Evolutionary conservation across 257 asterid species (phyloP).

Genomic region (Eucommia ulmoides): DNA sequence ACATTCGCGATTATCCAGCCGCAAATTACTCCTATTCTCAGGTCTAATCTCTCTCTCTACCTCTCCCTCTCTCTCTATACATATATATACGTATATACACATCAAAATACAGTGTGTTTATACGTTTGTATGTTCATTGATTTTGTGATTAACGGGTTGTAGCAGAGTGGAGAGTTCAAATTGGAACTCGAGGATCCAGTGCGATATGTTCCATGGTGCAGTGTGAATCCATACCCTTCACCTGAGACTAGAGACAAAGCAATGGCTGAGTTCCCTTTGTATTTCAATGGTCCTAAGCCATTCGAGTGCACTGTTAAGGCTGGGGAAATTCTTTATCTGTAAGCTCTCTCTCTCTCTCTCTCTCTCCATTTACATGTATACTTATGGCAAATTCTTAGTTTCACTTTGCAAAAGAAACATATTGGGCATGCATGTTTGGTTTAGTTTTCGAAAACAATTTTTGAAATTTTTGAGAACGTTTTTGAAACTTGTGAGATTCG

Average conservation of each 20-base stretch:
- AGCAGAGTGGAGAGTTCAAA: constrained; percentile 56
- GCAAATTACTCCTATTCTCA: constrained; percentile 43
- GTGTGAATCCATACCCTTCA: constrained; percentile 77
- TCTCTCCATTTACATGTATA: no score
- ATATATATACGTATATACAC: not conserved
- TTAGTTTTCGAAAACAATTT: no score
- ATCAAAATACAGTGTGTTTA: not conserved
- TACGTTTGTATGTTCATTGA: not conserved
- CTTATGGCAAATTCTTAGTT: no score
- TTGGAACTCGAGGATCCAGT: constrained; percentile 58
- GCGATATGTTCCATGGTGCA: constrained; percentile 70
- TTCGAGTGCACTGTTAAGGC: constrained; percentile 80
- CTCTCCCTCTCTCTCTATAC: not conserved
- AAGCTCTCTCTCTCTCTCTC: no score
- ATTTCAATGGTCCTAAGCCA: constrained; percentile 77
- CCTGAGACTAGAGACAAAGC: constrained; percentile 31
- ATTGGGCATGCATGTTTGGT: no score
- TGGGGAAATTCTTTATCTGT: constrained; percentile 86
- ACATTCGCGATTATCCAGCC: constrained; percentile 51
- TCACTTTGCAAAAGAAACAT: no score
- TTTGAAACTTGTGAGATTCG: no score
- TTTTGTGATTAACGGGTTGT: constrained; percentile 2
- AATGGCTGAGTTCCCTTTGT: constrained; percentile 51
- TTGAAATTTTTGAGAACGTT: no score
- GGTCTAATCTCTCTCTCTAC: constrained; percentile 22